Percentiles rank a stretch among this genome's conserved stretches.
phyloP scores from a whole-genome alignment of 83 land plant genomes.

The Isoetes engelmannii region DNA sequence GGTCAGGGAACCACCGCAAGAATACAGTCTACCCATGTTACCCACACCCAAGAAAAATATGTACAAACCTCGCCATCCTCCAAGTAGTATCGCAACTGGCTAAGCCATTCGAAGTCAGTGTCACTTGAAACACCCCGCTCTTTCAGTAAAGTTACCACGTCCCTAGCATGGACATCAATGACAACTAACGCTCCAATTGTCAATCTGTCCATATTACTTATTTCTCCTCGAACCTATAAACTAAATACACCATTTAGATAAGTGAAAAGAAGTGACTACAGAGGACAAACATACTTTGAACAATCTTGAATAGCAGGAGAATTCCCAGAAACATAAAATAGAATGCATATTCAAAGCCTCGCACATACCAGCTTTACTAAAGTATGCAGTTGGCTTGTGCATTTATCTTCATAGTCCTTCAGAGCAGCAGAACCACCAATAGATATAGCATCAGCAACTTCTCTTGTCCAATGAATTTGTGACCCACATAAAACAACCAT shows the following conservation, averaged over 20 bases:
- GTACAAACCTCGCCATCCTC: constrained; percentile 21
- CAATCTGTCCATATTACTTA: constrained; percentile 28
- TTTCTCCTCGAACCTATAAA: constrained; percentile 23
- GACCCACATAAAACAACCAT: constrained; percentile 37
- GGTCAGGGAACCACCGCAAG: too few relatives aligned
- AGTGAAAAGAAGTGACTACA: too few relatives aligned
- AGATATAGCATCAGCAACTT: constrained; percentile 25
- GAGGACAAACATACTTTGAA: background rate
- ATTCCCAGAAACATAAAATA: background rate
- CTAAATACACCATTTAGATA: too few relatives aligned
- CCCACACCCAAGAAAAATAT: background rate
- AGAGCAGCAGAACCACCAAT: constrained; percentile 17
- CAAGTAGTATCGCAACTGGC: constrained; percentile 28
- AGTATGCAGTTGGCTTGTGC: constrained; percentile 26
- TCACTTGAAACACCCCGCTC: constrained; percentile 18
- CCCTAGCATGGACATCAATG: constrained; percentile 35
- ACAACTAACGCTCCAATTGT: constrained; percentile 32
- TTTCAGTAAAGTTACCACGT: constrained; percentile 24
- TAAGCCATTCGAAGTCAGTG: constrained; percentile 31
- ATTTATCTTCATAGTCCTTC: constrained; percentile 21
- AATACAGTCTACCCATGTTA: background rate
- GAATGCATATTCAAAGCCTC: background rate
- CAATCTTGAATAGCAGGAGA: background rate
- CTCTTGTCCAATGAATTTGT: constrained; percentile 33
- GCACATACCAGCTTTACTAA: constrained; percentile 29